phyloP scores from a whole-genome alignment of 108 stramenopile genomes.

The Pseudonitzschia pungens region DNA sequence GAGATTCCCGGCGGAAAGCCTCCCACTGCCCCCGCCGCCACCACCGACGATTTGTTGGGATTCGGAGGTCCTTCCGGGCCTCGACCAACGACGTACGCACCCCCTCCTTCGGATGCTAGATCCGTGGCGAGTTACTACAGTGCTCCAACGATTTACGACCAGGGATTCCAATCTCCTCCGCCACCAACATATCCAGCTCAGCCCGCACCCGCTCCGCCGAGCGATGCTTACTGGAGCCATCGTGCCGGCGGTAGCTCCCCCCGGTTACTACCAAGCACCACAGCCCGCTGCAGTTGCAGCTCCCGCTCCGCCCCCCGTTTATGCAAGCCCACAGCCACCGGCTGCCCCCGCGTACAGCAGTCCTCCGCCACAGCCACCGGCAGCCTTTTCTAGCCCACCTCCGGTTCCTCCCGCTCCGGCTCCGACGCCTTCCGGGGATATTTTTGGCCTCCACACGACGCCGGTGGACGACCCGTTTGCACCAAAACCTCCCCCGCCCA shows the following conservation, averaged over 20 bases:
- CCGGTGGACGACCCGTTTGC: constrained; percentile 52
- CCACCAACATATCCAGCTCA: constrained; percentile 14
- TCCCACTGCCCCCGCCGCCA: background rate
- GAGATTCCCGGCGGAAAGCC: background rate
- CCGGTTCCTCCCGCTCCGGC: constrained; percentile 27
- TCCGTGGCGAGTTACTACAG: constrained; percentile 42
- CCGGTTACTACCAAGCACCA: constrained; percentile 29
- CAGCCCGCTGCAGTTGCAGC: background rate
- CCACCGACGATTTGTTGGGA: constrained; percentile 42
- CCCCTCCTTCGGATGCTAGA: constrained; percentile 23
- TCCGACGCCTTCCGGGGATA: constrained; percentile 14
- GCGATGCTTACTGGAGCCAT: constrained; percentile 17
- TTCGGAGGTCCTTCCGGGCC: constrained; percentile 22
- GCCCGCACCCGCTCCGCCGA: constrained; percentile 3
- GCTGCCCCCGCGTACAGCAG: constrained; percentile 1
- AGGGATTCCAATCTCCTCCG: constrained; percentile 28
- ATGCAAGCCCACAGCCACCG: constrained; percentile 15
- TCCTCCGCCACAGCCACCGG: constrained; percentile 15
- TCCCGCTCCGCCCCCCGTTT: constrained; percentile 2
- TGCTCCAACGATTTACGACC: constrained; percentile 31
- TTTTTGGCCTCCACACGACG: constrained; percentile 4
- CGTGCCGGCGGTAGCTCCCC: constrained; percentile 31
- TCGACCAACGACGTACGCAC: background rate
- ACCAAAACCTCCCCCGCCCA: constrained; percentile 51
- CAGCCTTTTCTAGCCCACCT: constrained; percentile 18